Evolutionary conservation across 257 asterid species (phyloP).

Genomic region (Anisodus tanguticus): DNA sequence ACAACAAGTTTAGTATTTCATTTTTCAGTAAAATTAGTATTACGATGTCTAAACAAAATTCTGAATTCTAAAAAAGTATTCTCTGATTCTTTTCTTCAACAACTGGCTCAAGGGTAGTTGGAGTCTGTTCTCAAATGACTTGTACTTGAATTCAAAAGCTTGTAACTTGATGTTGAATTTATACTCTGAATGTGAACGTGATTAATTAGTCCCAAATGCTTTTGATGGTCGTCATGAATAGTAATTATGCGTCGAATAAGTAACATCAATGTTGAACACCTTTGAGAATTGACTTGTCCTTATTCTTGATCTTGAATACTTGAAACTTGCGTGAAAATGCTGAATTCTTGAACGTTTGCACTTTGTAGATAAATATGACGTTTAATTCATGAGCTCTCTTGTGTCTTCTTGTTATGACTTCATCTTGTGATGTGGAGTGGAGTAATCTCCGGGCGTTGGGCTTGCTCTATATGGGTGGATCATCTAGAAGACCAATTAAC

Average conservation of each 20-base stretch:
- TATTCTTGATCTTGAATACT: neutral
- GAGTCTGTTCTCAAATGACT: neutral
- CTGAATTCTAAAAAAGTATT: neutral
- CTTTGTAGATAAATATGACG: too few species aligned
- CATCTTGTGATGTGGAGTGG: neutral
- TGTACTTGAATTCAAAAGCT: neutral
- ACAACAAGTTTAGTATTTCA: neutral
- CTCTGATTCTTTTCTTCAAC: neutral
- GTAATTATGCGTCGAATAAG: neutral
- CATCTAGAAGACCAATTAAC: neutral
- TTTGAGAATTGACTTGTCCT: neutral
- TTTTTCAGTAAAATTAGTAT: neutral
- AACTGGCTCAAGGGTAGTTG: neutral
- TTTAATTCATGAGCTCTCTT: too few species aligned
- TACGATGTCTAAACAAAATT: neutral
- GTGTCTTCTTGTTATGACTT: too few species aligned
- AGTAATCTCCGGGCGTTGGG: neutral
- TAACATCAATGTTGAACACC: neutral
- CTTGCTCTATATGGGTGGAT: neutral
- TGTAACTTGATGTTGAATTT: neutral
- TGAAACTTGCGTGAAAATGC: neutral
- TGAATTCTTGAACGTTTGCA: neutral
- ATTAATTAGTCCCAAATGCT: neutral
- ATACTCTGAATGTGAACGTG: neutral
- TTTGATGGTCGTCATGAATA: neutral